Evolutionary conservation across 1,284 basidiomycete species (phyloP).

Genomic region (Spongiforma sp.): DNA sequence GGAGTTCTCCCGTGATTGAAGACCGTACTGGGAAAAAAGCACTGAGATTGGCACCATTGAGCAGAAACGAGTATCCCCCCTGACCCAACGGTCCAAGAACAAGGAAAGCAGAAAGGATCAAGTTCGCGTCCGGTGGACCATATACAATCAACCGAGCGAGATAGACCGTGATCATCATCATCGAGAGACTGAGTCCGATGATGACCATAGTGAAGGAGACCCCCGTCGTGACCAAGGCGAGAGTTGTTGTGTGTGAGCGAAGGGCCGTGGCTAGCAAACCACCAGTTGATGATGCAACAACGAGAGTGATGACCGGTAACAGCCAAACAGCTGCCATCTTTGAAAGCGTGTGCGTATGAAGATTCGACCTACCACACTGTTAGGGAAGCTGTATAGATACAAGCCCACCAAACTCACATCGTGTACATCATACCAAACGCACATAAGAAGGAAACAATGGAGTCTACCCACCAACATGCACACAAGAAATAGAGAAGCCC

Average conservation of each 20-base stretch:
- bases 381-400: background rate
- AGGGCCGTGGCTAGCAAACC: constrained; percentile 55
- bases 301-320: constrained; percentile 64
- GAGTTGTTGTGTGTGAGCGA: constrained; percentile 40
- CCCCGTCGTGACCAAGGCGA: constrained; percentile 57
- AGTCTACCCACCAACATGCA: constrained; percentile 69
- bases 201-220: constrained; percentile 55
- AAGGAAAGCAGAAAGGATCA: constrained; percentile 58
- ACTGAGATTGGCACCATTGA: constrained; percentile 52
- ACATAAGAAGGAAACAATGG: constrained; percentile 49
- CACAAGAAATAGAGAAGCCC: constrained; percentile 57
- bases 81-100: constrained; percentile 45
- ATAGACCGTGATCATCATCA: constrained; percentile 53
- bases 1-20: constrained; percentile 40
- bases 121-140: constrained; percentile 45
- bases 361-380: constrained; percentile 48
- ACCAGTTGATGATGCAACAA: constrained; percentile 66
- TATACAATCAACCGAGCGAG: constrained; percentile 45
- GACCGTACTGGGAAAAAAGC: constrained; percentile 45
- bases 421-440: constrained; percentile 61
- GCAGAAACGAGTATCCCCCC: constrained; percentile 60
- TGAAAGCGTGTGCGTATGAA: constrained; percentile 54
- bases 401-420: constrained; percentile 47
- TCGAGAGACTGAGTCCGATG: constrained; percentile 55
- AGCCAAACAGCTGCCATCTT: constrained; percentile 59